Base-by-base conservation (phyloP, 306 rosid species). In the Aeschynomene evenia region DNA sequence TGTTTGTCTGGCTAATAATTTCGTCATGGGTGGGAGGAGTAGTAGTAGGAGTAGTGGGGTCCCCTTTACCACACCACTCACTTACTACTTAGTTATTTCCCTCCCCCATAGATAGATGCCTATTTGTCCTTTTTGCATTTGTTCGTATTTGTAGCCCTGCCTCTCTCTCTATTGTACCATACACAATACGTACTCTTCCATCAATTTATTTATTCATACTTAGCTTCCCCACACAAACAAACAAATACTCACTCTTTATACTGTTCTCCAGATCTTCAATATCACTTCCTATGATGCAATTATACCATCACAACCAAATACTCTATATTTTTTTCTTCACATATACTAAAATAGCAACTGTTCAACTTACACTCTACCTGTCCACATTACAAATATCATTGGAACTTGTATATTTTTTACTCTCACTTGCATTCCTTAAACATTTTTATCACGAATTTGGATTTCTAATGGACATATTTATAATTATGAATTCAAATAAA, bases 1-100 rank as follows among this genome's bases (percentile, higher is more conserved):
- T 77, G 60, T 76, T 74, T 74, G 86, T 80, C 80, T 73, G 85
- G 68, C 76, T 15, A 84, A 89, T 86, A 82, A 86, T 89, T n/a
- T 65, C 28, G 72, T 84, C 72, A 80, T 86, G 89, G 91, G 73
- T 63, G 58, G 21, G 70, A 83, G 70, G 71, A 75, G 74, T 65
- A 49, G 73, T 63, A 63, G 21, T 67, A 83, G 70, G 71, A 75
- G 74, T 65, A 49, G 72, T 63, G 79, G 82, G 89, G 87, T 46
- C 67, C 82, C 78, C 82, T 62, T n/a, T 9, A 9, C 29, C 48
- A 54, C 76, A 54, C 76, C n/a, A n/a, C n/a, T n/a, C n/a, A n/a
- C n/a, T n/a, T n/a, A 68, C 82, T 63, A 29, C n/a, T 61, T 75
- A 81, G 66, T 80, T 73, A 80, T 84, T 84, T 80, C 81, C 70